These are phyloP conservation scores for Otatea glauca DNA, from an alignment of 176 grass and related monocot species.

Conservation along the genomic window DNA sequence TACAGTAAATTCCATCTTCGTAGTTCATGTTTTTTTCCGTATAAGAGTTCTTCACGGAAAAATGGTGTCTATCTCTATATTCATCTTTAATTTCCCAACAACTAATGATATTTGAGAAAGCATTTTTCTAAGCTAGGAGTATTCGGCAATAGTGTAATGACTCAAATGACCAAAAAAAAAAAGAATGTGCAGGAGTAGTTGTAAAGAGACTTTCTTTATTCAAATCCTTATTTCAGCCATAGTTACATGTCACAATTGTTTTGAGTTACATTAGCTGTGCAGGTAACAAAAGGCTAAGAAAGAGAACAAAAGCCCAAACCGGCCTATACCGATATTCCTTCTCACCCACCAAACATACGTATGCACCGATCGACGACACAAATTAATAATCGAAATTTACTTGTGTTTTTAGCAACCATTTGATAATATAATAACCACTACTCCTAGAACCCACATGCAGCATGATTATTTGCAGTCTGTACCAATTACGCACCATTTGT, in stretches of 20 bases:
- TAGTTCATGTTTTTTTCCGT: too few species aligned
- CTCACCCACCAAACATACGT: conserved; percentile 35
- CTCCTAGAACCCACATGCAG: conserved; percentile 18
- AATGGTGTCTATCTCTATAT: too few species aligned
- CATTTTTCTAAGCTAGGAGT: too few species aligned
- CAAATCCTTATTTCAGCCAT: conserved; percentile 32
- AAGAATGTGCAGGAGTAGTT: not conserved
- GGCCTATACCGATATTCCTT: too few species aligned
- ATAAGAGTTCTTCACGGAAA: too few species aligned
- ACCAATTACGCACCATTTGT: not conserved
- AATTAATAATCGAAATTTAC: conserved; percentile 25
- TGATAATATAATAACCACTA: not conserved
- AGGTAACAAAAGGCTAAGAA: conserved; percentile 13
- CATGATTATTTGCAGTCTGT: not conserved
- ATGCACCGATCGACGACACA: not conserved
- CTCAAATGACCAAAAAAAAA: not conserved
- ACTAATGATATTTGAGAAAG: too few species aligned
- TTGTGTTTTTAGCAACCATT: conserved; percentile 3
- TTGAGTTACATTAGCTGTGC: conserved; percentile 38
- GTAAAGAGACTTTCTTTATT: not conserved
- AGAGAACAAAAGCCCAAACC: conserved; percentile 24
- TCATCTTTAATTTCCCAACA: too few species aligned
- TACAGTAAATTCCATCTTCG: too few species aligned
- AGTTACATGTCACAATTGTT: conserved; percentile 31
- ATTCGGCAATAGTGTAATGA: not conserved